Evolutionary conservation across 129 eudicot genomes (phyloP), one percentile per base, ranked within the genome.

Genomic region (Chrysanthemum seticuspe): DNA sequence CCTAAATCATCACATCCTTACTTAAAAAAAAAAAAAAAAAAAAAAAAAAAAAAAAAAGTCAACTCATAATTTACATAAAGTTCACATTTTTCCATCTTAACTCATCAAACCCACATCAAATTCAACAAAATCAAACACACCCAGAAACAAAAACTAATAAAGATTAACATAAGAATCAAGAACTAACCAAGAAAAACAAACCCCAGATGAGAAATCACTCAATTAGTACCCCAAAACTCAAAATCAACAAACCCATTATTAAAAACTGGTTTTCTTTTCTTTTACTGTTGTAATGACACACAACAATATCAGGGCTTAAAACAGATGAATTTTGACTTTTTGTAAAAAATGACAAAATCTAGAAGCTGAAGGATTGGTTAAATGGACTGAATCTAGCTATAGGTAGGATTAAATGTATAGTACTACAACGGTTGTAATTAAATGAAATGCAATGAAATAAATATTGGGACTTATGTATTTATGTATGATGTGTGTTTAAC

Each of bases 101-200:
- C 67, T 25, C 50, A 21, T 23, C 12, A 62, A 75, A 40, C 76
- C 72, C 76, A 25, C 65, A 48, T 62, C 51, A 70, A 70, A 27
- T 71, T 63, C 67, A 63, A 25, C 58, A 5, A 71, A 29, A 65
- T 55, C 6, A 64, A 72, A 65, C 54, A 71, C 13, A 72, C 68
- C 73, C 31, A 71, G 65, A 58, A 59, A 67, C 1, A 54, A 67
- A 61, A 54, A 62, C 7, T n/a, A n/a, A 50, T 10, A 78, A 48
- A 70, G 64, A 68, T 58, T 58, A 34, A 16, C 7, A 65, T 74
- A 62, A 54, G 61, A 75, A 54, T 68, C 12, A 80, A 75, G 67
- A 60, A 82, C 82, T 82, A 72, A 78, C 82, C 86, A 62, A 78
- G 79, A 78, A 78, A 27, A 50, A 73, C 73, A 67, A 77, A 58